Base-by-base conservation (phyloP, 208 protist species). In the Leishmania gerbilli region DNA sequence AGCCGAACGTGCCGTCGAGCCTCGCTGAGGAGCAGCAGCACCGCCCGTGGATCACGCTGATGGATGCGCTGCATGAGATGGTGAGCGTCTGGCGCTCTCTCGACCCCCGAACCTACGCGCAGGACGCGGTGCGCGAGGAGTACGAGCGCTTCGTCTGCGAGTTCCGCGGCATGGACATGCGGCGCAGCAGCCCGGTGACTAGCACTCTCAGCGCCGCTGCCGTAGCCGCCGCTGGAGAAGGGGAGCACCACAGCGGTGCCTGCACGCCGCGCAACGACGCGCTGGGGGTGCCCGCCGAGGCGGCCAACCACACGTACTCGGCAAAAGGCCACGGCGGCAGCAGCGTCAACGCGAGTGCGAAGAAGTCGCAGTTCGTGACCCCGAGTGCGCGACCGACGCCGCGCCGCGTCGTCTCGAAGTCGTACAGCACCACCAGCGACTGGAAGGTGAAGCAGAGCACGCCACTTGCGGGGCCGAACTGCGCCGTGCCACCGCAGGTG, bases 381-480 rank as follows among this genome's bases (percentile, higher is more conserved):
- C 90, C 93, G 27, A 97, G 93, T 74, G 87, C 93, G 15, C 85
- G 93, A 27, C 93, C 93, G 24, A 97, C 91, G 37, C 93, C 93
- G 5, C 87, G 89, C 24, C 89, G 89, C n/a, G 90, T 95, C 2
- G 82, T 94, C 31, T 85, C 84, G 13, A 82, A 79, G 80, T 88
- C 84, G 45, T 89, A 84, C 76, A 87, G 87, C 64, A 93, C 90
- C 21, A 86, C 88, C 1, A 76, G 60, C 45, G 74, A 84, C 75
- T 74, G 81, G 87, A 76, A 87, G 83, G 56, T 78, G 74, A 76
- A 88, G 84, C 76, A 82, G 85, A 51, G 76, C 24, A 81, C 80
- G 40, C 79, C 83, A 47, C 42, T 84, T 17, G 21, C 19, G 2
- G 71, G 42, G 11, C 31, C 37, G 17, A 45, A 42, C 65, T 42